Evolutionary conservation across 345 rosid genomes (phyloP).

Genomic region (Eucalyptus regnans): DNA sequence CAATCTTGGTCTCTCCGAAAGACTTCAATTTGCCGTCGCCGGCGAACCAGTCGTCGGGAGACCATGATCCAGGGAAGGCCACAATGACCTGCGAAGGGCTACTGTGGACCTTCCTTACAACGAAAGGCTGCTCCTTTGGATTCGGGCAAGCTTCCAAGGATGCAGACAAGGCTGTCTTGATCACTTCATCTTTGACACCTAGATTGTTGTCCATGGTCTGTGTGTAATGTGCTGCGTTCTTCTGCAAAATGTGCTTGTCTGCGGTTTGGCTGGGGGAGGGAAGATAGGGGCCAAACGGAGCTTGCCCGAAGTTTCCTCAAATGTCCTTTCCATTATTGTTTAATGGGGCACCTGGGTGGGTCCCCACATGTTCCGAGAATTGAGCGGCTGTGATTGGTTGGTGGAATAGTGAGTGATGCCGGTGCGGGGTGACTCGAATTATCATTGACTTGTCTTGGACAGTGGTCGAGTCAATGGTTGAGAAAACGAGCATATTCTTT

Average conservation of each 20-base stretch:
- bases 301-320: too few species aligned
- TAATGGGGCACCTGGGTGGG: too few species aligned
- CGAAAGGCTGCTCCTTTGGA: constrained; percentile 3
- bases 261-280: too few species aligned
- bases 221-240: too few species aligned
- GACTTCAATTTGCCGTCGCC: neutral
- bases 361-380: neutral
- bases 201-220: neutral
- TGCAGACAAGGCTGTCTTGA: constrained; percentile 10
- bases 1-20: constrained; percentile 36
- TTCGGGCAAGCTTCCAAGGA: constrained; percentile 18
- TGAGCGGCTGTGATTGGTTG: neutral
- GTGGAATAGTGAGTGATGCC: too few species aligned
- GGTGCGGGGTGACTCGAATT: too few species aligned
- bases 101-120: neutral
- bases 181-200: constrained; percentile 13
- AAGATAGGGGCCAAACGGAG: too few species aligned
- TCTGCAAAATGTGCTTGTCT: too few species aligned
- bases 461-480: too few species aligned
- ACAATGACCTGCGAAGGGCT: constrained; percentile 8
- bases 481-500: too few species aligned
- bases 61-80: constrained; percentile 4
- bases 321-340: too few species aligned
- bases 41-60: constrained; percentile 16
- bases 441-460: too few species aligned